Evolutionary conservation across 176 grass and related monocot genomes (phyloP), one percentile per base, ranked within the genome.

Genomic region (Rhynchospora breviuscula): DNA sequence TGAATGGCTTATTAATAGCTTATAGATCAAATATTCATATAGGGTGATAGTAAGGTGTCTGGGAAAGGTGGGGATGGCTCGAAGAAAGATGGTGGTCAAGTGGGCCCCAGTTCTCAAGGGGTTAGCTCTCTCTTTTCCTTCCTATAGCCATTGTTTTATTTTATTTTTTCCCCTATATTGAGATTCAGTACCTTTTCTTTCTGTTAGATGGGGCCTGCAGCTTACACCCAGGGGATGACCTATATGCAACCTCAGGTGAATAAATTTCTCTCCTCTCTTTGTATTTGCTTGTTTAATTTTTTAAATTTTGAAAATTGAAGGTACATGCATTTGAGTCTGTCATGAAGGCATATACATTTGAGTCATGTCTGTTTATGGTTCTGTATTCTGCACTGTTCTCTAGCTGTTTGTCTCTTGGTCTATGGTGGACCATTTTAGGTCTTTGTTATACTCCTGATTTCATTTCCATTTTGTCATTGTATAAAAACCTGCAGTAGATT

Each of bases 191-290:
- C 49, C 6, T 56, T 76, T 54, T 82, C 43, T 84, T 89, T 67
- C 23, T 68, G 61, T 59, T 72, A 95, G 95, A 91, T 98, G 68
- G 91, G 90, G 46, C 92, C 92, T 83, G 91, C 88, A 80, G 84
- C 85, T 83, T 95, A 93, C 65, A 82, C 78, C 53, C 95, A 98
- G 85, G 93, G 95, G 74, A 95, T 98, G 95, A 80, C 84, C 66
- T 98, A 98, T 91, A 93, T 98, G 92, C 92, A 93, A 87, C 87
- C 92, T 86, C 95, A 95, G 92, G 95, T 98, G 88, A 65, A 58
- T 25, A 79, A 49, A 35, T 64, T 49, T 82, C 57, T 67, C 87
- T 66, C 3, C 77, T 61, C 45, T 68, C 48, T 76, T 48, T 61
- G 22, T 35, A 74, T 86, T 78, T 80, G 80, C 22, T 81, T 75